Conservation (phyloP, 2,329 filamentous ascomycete species). For the Botrytis sinoallii region DNA sequence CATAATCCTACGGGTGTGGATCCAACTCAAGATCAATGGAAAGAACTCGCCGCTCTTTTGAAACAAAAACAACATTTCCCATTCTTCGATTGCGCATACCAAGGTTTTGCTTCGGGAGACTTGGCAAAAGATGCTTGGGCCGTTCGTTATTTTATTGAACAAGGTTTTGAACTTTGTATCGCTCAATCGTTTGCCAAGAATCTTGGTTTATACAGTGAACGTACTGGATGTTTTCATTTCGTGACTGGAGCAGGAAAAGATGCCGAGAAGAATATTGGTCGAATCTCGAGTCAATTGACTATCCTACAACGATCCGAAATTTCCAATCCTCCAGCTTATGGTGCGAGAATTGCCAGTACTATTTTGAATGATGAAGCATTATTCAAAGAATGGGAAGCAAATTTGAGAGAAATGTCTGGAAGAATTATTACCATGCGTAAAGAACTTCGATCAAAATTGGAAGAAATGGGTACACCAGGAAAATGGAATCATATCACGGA, state of each 20-base stretch:
- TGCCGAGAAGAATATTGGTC: constrained; percentile 53
- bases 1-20: constrained; percentile 99
- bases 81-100: constrained; percentile 98
- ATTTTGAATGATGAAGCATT: constrained; percentile 80
- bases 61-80: constrained; percentile 81
- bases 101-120: constrained; percentile 93
- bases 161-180: constrained; percentile 84
- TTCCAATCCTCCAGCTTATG: constrained; percentile 93
- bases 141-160: constrained; percentile 89
- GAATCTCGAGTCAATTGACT: constrained; percentile 83
- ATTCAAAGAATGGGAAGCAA: constrained; percentile 85
- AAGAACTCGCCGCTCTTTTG: constrained; percentile 77
- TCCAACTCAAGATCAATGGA: constrained; percentile 91
- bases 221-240: constrained; percentile 94
- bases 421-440: constrained; percentile 91
- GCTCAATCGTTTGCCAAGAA: constrained; percentile 98
- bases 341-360: constrained; percentile 80
- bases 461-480: constrained; percentile 80
- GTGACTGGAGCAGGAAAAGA: constrained; percentile 71
- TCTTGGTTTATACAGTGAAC: constrained; percentile 95
- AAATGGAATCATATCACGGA: constrained; percentile 97
- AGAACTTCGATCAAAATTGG: constrained; percentile 73
- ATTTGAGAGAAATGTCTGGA: constrained; percentile 89
- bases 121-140: constrained; percentile 82
- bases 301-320: constrained; percentile 97